Evolutionary conservation across 257 asterid genomes (phyloP), one percentile per base, ranked within the genome.

Genomic region (Solanum corneliomulleri): DNA sequence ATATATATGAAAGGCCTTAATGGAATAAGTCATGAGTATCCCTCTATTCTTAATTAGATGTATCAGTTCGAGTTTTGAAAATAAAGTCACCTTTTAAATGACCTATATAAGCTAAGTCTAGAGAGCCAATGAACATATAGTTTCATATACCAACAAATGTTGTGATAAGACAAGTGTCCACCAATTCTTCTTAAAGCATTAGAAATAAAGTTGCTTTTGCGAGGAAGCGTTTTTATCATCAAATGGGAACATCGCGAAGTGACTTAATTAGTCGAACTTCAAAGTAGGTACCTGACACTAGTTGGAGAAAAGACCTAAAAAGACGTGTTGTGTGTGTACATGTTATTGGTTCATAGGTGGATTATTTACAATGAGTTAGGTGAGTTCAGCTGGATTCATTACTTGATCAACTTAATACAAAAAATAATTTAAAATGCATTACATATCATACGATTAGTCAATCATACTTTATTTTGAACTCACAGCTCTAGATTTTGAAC

Each of bases 221-320:
- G 0, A 42, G 14, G 1, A 9, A n/a, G 9, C 20, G 1, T 77
- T 42, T n/a, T 77, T 47, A 76, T 11, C 11, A n/a, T 4, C 1
- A 3, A 42, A 23, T 12, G 4, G 4, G 1, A 15, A 15, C 4
- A 25, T 42, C 0, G 0, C 1, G 0, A 3, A 4, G 3, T 0
- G 8, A 42, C 37, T 9, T 1, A 7, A 44, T 25, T 44, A 44
- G n/a, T 25, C 9, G 0, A 1, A 3, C 2, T 3, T 13, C 35
- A 42, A 77, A 41, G 5, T 3, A 18, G 8, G 4, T 23, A 76
- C 1, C 1, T 0, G 0, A 41, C 18, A 41, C 9, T 2, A 2
- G 18, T 33, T 0, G 20, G 5, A 3, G 9, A 6, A 21, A 41
- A 76, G 4, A 3, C 16, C 25, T 16, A 71, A 33, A 18, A 71